Percentiles rank a stretch among this genome's conserved stretches.
phyloP scores from a whole-genome alignment of 1,284 basidiomycete genomes.

The Ganoderma lingzhi region DNA sequence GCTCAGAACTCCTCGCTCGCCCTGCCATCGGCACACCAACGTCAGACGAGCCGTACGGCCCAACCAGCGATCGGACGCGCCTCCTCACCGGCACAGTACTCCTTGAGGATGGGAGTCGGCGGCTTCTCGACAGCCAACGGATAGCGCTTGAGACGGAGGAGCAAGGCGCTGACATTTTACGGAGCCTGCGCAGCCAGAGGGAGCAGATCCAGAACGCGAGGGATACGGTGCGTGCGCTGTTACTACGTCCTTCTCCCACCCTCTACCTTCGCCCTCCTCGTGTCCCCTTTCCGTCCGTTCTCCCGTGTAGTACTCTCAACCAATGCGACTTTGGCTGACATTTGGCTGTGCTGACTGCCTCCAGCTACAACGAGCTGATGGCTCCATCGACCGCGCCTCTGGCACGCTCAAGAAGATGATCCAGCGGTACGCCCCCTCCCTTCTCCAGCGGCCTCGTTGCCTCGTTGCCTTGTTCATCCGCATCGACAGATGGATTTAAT shows the following conservation, averaged over 20 bases:
- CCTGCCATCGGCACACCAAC: constrained; percentile 55
- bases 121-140: constrained; percentile 91
- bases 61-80: constrained; percentile 74
- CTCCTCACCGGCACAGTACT: constrained; percentile 79
- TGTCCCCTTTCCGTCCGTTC: not conserved
- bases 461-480: constrained; percentile 15
- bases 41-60: constrained; percentile 84
- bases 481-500: constrained; percentile 47
- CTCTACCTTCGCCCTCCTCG: not conserved
- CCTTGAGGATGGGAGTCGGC: constrained; percentile 80
- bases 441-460: constrained; percentile 1
- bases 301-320: not conserved
- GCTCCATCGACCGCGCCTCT: constrained; percentile 76
- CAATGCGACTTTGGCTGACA: not conserved
- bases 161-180: constrained; percentile 92
- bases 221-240: constrained; percentile 68
- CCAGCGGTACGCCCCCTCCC: constrained; percentile 48
- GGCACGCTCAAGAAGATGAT: constrained; percentile 83
- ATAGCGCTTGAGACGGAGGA: constrained; percentile 97
- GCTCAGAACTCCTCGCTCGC: constrained; percentile 64
- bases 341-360: not conserved
- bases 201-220: constrained; percentile 97
- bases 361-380: constrained; percentile 75
- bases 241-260: not conserved
- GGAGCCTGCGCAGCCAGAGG: constrained; percentile 87